Conservation (phyloP, 805 yeast species). For the Candida arabinofermentans region DNA sequence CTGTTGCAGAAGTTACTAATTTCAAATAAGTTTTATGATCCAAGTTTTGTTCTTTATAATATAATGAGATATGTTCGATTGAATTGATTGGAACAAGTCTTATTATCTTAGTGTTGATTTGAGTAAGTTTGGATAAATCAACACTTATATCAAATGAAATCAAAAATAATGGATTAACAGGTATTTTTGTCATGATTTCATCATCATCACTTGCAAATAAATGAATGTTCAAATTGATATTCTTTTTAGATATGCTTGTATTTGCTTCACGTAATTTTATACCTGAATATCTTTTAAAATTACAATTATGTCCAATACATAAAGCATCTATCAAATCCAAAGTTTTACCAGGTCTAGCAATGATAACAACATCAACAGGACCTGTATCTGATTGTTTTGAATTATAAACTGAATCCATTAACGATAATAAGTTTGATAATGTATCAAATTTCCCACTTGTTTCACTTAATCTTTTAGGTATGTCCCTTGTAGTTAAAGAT, state of each 20-base stretch:
- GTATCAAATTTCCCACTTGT: slow-evolving; percentile 83
- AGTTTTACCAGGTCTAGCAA: slow-evolving; percentile 64
- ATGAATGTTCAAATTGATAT: slow-evolving; percentile 32
- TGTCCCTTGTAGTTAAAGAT: slow-evolving; percentile 64
- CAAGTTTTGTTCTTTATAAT: slow-evolving; percentile 37
- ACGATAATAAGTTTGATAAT: slow-evolving; percentile 56
- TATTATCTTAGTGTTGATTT: slow-evolving; percentile 42
- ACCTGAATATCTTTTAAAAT: slow-evolving; percentile 59
- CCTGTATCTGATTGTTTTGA: no score
- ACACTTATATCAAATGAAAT: slow-evolving; percentile 32
- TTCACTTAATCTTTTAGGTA: slow-evolving; percentile 64
- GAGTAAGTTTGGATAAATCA: no score
- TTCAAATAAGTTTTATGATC: slow-evolving; percentile 47
- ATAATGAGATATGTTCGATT: slow-evolving; percentile 72
- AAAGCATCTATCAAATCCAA: slow-evolving; percentile 73
- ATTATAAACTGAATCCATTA: slow-evolving; percentile 38
- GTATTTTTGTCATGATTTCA: slow-evolving; percentile 10
- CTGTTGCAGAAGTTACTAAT: slow-evolving; percentile 75
- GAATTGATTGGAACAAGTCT: slow-evolving; percentile 75
- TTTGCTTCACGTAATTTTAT: slow-evolving; percentile 48
- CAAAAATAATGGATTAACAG: slow-evolving; percentile 21
- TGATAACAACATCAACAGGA: slow-evolving; percentile 60
- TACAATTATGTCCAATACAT: slow-evolving; percentile 55
- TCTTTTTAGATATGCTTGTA: slow-evolving; percentile 20
- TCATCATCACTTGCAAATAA: slow-evolving; percentile 36